A percentile compares a stretch with the other conserved stretches of the same genome.
Evolutionary conservation across 345 rosid genomes (phyloP).

Genomic region (Hibiscus trionum): DNA sequence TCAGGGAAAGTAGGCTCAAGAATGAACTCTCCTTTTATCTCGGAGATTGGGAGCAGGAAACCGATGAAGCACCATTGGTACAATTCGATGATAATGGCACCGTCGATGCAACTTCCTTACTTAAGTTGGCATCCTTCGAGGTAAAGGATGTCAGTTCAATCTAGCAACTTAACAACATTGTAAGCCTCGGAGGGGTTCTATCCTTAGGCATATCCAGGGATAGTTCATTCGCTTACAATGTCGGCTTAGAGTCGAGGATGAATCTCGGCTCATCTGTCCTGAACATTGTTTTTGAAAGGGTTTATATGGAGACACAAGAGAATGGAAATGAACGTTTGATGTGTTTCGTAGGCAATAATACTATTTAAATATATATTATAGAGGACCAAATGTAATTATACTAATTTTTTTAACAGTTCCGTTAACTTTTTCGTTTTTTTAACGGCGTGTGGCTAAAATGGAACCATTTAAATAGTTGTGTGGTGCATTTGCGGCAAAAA

Average conservation of each 20-base stretch:
- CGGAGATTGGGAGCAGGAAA: constrained; percentile 3
- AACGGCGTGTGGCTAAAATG: too few species aligned
- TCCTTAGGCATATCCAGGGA: not conserved
- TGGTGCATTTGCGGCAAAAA: too few species aligned
- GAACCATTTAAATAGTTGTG: too few species aligned
- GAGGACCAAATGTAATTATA: too few species aligned
- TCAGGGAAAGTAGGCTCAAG: not conserved
- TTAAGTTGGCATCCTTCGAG: not conserved
- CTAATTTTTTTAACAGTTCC: too few species aligned
- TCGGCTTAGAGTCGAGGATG: not conserved
- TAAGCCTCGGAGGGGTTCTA: constrained; percentile 5
- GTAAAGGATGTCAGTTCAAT: not conserved
- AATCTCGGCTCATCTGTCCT: not conserved
- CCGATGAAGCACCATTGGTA: not conserved
- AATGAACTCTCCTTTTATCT: constrained; percentile 5
- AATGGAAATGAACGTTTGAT: not conserved
- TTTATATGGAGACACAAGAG: not conserved
- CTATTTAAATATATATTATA: too few species aligned
- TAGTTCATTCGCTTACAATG: not conserved
- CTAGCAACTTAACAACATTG: not conserved
- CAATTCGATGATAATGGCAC: not conserved
- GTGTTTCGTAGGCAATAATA: constrained; percentile 9
- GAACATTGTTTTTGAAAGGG: not conserved
- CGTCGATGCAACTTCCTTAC: not conserved
- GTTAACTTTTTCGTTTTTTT: too few species aligned